Evolutionary conservation across 2,329 filamentous ascomycete species (phyloP).

Genomic region (Lecanicillium sp.): DNA sequence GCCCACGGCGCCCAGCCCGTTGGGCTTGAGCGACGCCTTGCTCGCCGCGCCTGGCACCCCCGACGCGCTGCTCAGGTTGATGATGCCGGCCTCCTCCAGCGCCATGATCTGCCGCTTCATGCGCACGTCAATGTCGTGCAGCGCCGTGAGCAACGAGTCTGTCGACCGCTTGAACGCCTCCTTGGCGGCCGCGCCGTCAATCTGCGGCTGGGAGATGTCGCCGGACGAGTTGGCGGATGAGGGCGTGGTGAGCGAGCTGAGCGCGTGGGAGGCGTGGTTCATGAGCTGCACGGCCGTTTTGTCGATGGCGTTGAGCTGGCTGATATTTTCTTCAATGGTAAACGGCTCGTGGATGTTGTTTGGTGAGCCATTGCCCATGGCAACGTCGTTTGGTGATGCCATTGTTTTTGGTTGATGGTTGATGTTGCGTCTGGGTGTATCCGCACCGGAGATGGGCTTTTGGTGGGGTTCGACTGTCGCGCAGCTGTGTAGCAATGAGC

Average conservation of each 20-base stretch:
- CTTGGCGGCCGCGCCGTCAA: slow-evolving; percentile 45
- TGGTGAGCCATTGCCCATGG: slow-evolving; percentile 23
- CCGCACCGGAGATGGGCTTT: neutral
- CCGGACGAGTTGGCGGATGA: slow-evolving; percentile 15
- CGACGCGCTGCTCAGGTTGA: slow-evolving; percentile 40
- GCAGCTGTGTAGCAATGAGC: too few relatives aligned
- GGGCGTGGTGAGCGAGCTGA: slow-evolving; percentile 39
- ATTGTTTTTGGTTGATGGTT: slow-evolving; percentile 18
- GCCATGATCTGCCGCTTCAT: slow-evolving; percentile 64
- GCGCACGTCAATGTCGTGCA: slow-evolving; percentile 69
- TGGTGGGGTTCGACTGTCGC: neutral
- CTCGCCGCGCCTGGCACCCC: slow-evolving; percentile 31
- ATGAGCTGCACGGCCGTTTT: slow-evolving; percentile 42
- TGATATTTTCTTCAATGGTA: slow-evolving; percentile 69
- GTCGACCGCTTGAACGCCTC: slow-evolving; percentile 53
- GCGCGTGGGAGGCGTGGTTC: slow-evolving; percentile 40
- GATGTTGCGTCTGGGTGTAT: neutral
- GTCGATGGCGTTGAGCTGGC: slow-evolving; percentile 75
- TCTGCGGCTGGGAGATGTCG: slow-evolving; percentile 21
- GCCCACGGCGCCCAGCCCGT: slow-evolving; percentile 50
- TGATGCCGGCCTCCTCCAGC: slow-evolving; percentile 73
- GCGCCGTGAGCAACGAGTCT: slow-evolving; percentile 62
- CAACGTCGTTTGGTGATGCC: slow-evolving; percentile 26
- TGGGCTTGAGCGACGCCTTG: slow-evolving; percentile 43
- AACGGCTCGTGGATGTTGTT: slow-evolving; percentile 45